Percentiles rank a stretch among this genome's conserved stretches.
Evolutionary conservation across 225 moss, liverwort and hornwort genomes (phyloP).

Genomic region (Lunularia cruciata): DNA sequence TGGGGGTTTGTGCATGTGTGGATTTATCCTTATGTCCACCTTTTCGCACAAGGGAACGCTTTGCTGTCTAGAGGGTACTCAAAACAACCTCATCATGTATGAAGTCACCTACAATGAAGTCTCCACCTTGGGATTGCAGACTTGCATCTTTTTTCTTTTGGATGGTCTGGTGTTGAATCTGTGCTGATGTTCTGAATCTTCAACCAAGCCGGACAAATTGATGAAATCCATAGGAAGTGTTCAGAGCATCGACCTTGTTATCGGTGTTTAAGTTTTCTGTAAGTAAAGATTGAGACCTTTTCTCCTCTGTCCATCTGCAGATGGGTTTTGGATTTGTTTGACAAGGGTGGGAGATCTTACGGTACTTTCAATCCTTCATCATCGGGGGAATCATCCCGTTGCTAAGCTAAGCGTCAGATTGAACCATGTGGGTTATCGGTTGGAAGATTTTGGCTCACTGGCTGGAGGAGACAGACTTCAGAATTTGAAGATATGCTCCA

Average conservation of each 20-base stretch:
- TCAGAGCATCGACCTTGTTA: neutral
- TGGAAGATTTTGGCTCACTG: neutral
- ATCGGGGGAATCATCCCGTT: slow-evolving; percentile 29
- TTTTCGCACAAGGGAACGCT: neutral
- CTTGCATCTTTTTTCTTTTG: neutral
- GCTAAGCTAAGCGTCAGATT: slow-evolving; percentile 6
- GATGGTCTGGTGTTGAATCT: neutral
- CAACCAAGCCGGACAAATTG: too few species aligned
- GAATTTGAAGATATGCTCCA: neutral
- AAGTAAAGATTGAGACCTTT: slow-evolving; percentile 34
- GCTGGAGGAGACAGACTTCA: neutral
- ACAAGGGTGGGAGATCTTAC: slow-evolving; percentile 52
- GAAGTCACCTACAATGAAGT: neutral
- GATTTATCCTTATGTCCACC: slow-evolving; percentile 5
- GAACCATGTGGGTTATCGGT: neutral
- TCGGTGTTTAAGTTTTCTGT: neutral
- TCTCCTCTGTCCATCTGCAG: slow-evolving; percentile 55
- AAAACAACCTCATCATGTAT: slow-evolving; percentile 26
- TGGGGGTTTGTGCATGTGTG: slow-evolving; percentile 21
- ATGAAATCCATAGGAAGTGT: too few species aligned
- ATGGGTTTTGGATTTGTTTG: slow-evolving; percentile 59
- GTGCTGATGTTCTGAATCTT: too few species aligned
- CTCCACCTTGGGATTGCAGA: neutral
- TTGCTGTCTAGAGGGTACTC: slow-evolving; percentile 17
- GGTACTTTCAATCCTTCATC: slow-evolving; percentile 58